Percentiles rank a stretch among this genome's conserved stretches.
Evolutionary conservation across 768 basidiomycete genomes (phyloP).

Genomic region (Butyriboletus loyo): DNA sequence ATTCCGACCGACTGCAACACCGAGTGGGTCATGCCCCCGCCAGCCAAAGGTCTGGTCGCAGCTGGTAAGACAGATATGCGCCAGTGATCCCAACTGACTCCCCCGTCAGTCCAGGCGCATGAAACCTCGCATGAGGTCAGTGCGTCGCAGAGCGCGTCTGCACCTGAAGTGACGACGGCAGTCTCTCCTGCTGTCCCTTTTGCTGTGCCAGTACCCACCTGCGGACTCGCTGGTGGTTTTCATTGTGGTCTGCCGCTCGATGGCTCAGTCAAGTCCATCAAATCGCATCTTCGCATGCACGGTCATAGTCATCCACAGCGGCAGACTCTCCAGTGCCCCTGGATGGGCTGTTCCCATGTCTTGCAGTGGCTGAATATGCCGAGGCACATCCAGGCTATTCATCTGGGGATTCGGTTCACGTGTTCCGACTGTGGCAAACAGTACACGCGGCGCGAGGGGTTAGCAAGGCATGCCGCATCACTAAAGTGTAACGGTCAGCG

Average conservation of each 20-base stretch:
- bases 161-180: background rate
- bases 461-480: slow-evolving; percentile 1
- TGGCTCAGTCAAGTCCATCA: background rate
- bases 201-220: background rate
- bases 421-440: slow-evolving; percentile 3
- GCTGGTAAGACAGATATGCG: background rate
- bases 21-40: background rate
- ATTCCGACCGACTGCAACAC: background rate
- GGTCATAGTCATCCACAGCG: slow-evolving; percentile 2
- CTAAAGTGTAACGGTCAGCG: slow-evolving; percentile 1
- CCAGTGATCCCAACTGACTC: background rate
- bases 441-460: slow-evolving; percentile 3
- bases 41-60: background rate
- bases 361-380: slow-evolving; percentile 5
- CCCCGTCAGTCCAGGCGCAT: background rate
- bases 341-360: slow-evolving; percentile 4
- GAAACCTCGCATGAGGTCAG: background rate
- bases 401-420: background rate
- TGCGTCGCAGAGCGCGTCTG: background rate
- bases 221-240: background rate
- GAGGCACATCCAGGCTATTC: slow-evolving; percentile 6
- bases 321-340: slow-evolving; percentile 2
- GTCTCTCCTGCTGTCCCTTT: background rate
- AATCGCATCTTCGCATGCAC: slow-evolving; percentile 9
- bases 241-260: slow-evolving; percentile 1